Conservation (phyloP, 306 rosid species). For the Alnus glutinosa region DNA sequence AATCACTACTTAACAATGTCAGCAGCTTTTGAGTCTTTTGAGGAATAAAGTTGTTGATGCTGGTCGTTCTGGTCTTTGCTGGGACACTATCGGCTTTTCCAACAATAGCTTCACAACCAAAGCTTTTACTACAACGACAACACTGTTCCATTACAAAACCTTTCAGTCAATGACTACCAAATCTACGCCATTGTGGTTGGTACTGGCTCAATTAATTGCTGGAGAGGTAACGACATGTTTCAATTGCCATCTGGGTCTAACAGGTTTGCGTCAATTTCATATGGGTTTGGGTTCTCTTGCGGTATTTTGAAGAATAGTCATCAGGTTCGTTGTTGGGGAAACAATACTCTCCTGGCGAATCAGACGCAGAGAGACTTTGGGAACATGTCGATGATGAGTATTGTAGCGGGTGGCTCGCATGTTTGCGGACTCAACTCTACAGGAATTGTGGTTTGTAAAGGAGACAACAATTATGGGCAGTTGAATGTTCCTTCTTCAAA, state of each 20-base stretch:
- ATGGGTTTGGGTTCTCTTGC: conserved; percentile 82
- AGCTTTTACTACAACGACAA: conserved; percentile 36
- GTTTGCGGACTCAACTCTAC: conserved; percentile 68
- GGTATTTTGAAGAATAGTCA: conserved; percentile 43
- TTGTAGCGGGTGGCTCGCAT: conserved; percentile 63
- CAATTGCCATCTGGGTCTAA: conserved; percentile 31
- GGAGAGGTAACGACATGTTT: conserved; percentile 40
- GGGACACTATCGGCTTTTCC: conserved; percentile 36
- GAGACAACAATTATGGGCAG: conserved; percentile 59
- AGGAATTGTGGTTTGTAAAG: conserved; percentile 62
- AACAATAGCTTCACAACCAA: conserved; percentile 24
- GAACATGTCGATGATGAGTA: conserved; percentile 52
- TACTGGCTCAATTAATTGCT: not conserved
- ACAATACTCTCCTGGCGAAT: not conserved
- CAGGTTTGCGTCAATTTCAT: conserved; percentile 56
- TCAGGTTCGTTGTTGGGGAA: conserved; percentile 74
- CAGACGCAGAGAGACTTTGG: conserved; percentile 44
- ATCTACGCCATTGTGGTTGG: conserved; percentile 58
- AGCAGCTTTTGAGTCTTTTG: too few species aligned
- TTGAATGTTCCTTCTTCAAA: conserved; percentile 40
- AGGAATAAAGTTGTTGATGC: too few species aligned
- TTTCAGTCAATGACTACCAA: conserved; percentile 58
- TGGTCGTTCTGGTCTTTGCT: conserved; percentile 39
- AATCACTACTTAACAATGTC: too few species aligned
- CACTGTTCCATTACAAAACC: conserved; percentile 47